These are phyloP conservation scores for Xylariaceae sp. DNA, from an alignment of 2,329 filamentous ascomycete species.

Conservation along the genomic window DNA sequence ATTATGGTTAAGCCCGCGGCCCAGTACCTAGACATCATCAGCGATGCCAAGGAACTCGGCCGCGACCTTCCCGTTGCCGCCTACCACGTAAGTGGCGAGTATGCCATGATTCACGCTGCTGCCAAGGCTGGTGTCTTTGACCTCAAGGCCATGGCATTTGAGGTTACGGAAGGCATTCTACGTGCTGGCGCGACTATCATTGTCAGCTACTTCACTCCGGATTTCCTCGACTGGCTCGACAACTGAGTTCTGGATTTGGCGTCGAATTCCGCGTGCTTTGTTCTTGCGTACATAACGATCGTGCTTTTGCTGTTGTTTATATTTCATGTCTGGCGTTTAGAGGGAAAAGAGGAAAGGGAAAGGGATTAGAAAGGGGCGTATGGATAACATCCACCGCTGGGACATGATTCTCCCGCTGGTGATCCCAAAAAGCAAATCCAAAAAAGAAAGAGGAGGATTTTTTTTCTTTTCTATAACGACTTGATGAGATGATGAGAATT, in stretches of 20 bases:
- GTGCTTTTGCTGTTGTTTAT: neutral
- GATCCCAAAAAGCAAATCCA: neutral
- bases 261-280: neutral
- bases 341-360: neutral
- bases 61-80: constrained; percentile 88
- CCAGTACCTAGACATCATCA: constrained; percentile 95
- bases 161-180: constrained; percentile 88
- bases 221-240: constrained; percentile 63
- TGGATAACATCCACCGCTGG: neutral
- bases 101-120: constrained; percentile 93
- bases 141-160: constrained; percentile 88
- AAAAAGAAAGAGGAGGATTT: neutral
- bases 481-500: neutral
- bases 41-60: constrained; percentile 90
- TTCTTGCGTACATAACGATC: neutral
- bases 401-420: neutral
- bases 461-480: neutral
- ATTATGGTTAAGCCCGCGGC: constrained; percentile 99
- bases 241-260: constrained; percentile 33
- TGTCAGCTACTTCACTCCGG: constrained; percentile 89
- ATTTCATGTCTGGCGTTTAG: constrained; percentile 7
- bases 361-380: neutral
- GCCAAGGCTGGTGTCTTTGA: constrained; percentile 97
- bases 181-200: constrained; percentile 90
- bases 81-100: constrained; percentile 96